Conservation (phyloP, 1,284 basidiomycete genomes). For the Microbotryum silenes-acaulis region DNA sequence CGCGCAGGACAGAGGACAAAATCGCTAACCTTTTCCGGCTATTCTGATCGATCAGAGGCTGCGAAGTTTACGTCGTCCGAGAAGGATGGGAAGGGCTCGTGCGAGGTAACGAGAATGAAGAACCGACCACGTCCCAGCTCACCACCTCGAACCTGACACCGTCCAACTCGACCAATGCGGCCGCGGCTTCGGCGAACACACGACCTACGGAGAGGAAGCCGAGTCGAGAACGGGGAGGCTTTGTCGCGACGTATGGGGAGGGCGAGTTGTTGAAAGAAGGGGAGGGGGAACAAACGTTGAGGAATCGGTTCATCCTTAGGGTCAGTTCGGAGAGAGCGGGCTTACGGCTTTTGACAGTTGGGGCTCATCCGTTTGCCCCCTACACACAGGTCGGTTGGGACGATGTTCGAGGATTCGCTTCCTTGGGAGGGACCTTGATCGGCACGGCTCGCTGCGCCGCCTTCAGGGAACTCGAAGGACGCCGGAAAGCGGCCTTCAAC, state of each 20-base stretch:
- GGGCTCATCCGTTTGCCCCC: too few relatives aligned
- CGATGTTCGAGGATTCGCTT: constrained; percentile 89
- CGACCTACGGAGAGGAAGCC: constrained; percentile 1
- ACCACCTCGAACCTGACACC: not conserved
- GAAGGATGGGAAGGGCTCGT: constrained; percentile 95
- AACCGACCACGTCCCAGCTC: constrained; percentile 5
- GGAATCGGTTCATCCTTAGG: constrained; percentile 86
- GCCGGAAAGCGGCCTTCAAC: constrained; percentile 77
- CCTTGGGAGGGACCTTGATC: constrained; percentile 86
- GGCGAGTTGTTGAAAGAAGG: constrained; percentile 83
- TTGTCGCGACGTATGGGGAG: constrained; percentile 67
- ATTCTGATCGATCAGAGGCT: constrained; percentile 55
- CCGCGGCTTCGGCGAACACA: not conserved
- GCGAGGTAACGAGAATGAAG: constrained; percentile 44
- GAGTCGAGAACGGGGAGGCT: constrained; percentile 16
- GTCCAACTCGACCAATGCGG: constrained; percentile 7
- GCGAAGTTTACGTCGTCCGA: constrained; percentile 84
- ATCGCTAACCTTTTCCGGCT: not conserved
- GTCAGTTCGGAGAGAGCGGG: constrained; percentile 11
- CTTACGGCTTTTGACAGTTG: too few relatives aligned
- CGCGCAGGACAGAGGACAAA: not conserved
- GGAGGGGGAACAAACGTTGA: constrained; percentile 70
- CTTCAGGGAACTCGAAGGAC: constrained; percentile 81
- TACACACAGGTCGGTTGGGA: constrained; percentile 74
- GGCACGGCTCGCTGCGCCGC: constrained; percentile 84